Conservation (phyloP, 106 monocot species). For the Apostasia ramifera region DNA sequence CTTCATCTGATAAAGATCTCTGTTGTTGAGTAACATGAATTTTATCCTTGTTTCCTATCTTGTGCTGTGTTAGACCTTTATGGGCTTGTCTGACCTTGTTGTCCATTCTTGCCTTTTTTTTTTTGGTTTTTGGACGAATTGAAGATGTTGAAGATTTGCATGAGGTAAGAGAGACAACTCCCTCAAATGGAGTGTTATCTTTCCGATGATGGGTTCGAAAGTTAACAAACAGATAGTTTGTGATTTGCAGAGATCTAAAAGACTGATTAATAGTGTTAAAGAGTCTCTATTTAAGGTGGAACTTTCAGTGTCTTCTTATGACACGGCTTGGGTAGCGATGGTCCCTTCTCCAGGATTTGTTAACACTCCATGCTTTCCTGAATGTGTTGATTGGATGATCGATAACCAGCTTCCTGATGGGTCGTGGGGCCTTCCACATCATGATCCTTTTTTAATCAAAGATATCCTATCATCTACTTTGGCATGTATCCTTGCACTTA, state of each 20-base stretch:
- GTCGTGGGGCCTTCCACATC: slow-evolving; percentile 51
- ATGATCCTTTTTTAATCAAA: slow-evolving; percentile 29
- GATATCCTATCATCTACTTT: slow-evolving; percentile 67
- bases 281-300: slow-evolving; percentile 34
- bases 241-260: slow-evolving; percentile 21
- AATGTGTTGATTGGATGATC: slow-evolving; percentile 78
- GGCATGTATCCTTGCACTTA: slow-evolving; percentile 79
- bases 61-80: too few relatives aligned
- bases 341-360: slow-evolving; percentile 49
- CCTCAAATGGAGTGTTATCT: too few relatives aligned
- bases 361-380: slow-evolving; percentile 66
- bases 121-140: too few relatives aligned
- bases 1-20: too few relatives aligned
- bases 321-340: slow-evolving; percentile 95
- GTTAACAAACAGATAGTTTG: too few relatives aligned
- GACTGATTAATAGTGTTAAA: slow-evolving; percentile 33
- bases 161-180: too few relatives aligned
- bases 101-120: too few relatives aligned
- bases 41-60: too few relatives aligned
- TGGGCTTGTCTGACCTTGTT: too few relatives aligned
- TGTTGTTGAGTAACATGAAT: too few relatives aligned
- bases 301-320: slow-evolving; percentile 56
- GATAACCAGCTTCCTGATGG: slow-evolving; percentile 75
- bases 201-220: too few relatives aligned
- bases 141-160: too few relatives aligned